These are phyloP conservation scores for Enterocytospora artemiae DNA, from an alignment of 371 early-diverging fungal species.

Conservation along the genomic window DNA sequence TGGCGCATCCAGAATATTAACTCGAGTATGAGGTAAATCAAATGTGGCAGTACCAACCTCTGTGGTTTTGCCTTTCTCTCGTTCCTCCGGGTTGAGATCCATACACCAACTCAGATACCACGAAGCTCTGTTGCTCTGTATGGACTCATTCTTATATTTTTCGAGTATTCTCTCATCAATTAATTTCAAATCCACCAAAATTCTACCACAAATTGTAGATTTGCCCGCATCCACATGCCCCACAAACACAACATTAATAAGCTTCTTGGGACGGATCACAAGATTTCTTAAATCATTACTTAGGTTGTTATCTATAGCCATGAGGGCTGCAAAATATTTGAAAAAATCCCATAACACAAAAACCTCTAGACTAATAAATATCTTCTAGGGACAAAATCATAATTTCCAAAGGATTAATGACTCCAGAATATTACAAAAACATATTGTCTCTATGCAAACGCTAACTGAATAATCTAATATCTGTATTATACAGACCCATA, in stretches of 20 bases:
- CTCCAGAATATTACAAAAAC: background rate
- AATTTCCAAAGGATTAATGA: background rate
- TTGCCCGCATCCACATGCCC: slow-evolving; percentile 99
- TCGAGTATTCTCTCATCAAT: slow-evolving; percentile 95
- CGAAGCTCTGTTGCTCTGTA: slow-evolving; percentile 63
- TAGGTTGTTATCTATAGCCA: background rate
- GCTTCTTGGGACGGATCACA: slow-evolving; percentile 8
- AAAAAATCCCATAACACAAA: background rate
- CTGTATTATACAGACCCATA: too few relatives aligned
- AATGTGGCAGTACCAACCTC: slow-evolving; percentile 68
- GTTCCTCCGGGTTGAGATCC: slow-evolving; percentile 62
- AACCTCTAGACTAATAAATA: background rate
- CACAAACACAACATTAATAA: slow-evolving; percentile 72
- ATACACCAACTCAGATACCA: slow-evolving; percentile 58
- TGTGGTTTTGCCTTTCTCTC: slow-evolving; percentile 62
- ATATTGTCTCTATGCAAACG: background rate
- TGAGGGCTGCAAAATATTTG: too few relatives aligned
- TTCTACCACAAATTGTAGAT: slow-evolving; percentile 92
- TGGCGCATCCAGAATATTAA: slow-evolving; percentile 65
- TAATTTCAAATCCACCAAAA: slow-evolving; percentile 95
- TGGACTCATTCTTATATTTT: slow-evolving; percentile 94
- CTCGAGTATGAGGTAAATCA: slow-evolving; percentile 62
- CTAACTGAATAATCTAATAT: too few relatives aligned
- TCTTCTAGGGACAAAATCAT: background rate
- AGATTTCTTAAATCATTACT: slow-evolving; percentile 14